Conservation (phyloP, 352 stramenopile genomes). For the Phytophthora tentaculata region DNA sequence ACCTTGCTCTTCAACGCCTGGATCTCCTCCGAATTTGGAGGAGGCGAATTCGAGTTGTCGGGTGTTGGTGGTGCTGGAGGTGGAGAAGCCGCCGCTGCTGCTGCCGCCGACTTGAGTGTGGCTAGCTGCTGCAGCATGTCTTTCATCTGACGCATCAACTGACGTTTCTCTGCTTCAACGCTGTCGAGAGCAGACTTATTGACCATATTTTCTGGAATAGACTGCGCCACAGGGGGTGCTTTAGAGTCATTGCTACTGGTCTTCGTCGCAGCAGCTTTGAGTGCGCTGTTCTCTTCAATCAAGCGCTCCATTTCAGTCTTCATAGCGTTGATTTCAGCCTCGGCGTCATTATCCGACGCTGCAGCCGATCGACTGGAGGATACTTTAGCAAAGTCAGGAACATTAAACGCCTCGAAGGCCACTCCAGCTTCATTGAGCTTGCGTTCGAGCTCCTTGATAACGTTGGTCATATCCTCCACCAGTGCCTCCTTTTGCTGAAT, state of each 20-base stretch:
- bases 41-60: background rate
- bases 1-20: constrained; percentile 68
- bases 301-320: constrained; percentile 79
- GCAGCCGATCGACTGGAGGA: constrained; percentile 37
- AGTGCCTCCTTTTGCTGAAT: constrained; percentile 70
- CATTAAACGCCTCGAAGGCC: constrained; percentile 52
- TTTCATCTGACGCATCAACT: constrained; percentile 67
- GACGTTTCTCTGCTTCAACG: constrained; percentile 61
- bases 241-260: constrained; percentile 14
- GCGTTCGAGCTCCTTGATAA: constrained; percentile 69
- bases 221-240: background rate
- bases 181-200: constrained; percentile 52
- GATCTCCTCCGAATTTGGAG: constrained; percentile 48
- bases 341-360: constrained; percentile 49
- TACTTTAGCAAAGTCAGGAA: constrained; percentile 23
- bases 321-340: constrained; percentile 71
- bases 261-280: constrained; percentile 36
- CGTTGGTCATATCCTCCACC: constrained; percentile 64
- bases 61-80: constrained; percentile 16
- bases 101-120: constrained; percentile 15
- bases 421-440: constrained; percentile 65
- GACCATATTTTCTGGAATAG: constrained; percentile 18
- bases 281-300: constrained; percentile 68
- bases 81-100: constrained; percentile 23
- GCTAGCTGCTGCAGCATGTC: constrained; percentile 63